These are phyloP conservation scores for Cladophialophora carrionii DNA, from an alignment of 2,329 filamentous ascomycete genomes.

Conservation along the genomic window DNA sequence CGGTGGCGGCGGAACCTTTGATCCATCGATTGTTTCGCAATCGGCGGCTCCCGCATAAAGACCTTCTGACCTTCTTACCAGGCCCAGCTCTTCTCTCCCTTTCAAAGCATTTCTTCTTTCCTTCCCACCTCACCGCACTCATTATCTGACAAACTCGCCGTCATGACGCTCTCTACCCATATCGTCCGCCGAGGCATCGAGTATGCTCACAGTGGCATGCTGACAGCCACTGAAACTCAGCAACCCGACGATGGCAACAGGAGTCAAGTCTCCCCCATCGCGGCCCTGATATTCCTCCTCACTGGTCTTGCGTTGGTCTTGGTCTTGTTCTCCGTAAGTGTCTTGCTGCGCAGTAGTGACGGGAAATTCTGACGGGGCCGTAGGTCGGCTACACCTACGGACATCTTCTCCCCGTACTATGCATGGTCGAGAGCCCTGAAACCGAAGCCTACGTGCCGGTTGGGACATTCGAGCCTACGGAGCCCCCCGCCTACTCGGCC, in stretches of 20 bases:
- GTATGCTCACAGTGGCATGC: slow-evolving; percentile 39
- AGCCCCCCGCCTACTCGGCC: slow-evolving; percentile 42
- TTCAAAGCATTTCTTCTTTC: slow-evolving; percentile 1
- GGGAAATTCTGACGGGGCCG: slow-evolving; percentile 10
- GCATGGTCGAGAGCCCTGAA: slow-evolving; percentile 65
- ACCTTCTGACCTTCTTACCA: slow-evolving; percentile 9
- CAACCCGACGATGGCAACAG: slow-evolving; percentile 34
- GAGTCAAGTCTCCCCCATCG: slow-evolving; percentile 38
- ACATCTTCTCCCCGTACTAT: slow-evolving; percentile 62
- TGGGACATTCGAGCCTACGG: slow-evolving; percentile 44
- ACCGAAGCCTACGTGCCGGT: slow-evolving; percentile 58
- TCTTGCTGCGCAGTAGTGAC: background rate
- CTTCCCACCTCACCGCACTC: slow-evolving; percentile 6
- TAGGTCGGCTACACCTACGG: slow-evolving; percentile 59
- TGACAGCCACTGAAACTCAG: slow-evolving; percentile 25
- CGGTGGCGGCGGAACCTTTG: slow-evolving; percentile 9
- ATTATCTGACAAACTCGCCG: background rate
- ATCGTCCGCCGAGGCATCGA: slow-evolving; percentile 47
- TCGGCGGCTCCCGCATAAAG: slow-evolving; percentile 19
- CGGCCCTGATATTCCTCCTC: slow-evolving; percentile 41
- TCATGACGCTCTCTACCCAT: slow-evolving; percentile 31
- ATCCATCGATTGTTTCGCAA: slow-evolving; percentile 15
- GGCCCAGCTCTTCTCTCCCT: background rate
- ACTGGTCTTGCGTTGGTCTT: slow-evolving; percentile 39
- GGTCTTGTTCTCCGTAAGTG: slow-evolving; percentile 41